These are phyloP conservation scores for Ogataea neopini DNA, from an alignment of 805 yeast species.

Conservation along the genomic window DNA sequence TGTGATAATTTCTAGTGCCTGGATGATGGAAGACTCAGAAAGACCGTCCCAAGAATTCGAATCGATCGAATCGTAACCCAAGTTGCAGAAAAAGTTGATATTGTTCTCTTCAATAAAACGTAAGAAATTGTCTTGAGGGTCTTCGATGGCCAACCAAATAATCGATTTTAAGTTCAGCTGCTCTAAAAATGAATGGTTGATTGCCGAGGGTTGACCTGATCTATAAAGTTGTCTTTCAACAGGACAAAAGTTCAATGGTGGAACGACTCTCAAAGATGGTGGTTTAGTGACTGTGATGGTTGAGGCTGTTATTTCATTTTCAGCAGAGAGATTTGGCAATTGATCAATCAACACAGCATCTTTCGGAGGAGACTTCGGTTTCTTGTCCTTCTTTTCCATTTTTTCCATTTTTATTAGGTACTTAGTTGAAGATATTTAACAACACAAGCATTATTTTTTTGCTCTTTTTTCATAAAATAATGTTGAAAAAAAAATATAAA, in stretches of 20 bases:
- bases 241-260: slow-evolving; percentile 94
- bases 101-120: slow-evolving; percentile 75
- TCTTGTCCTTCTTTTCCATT: slow-evolving; percentile 16
- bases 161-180: slow-evolving; percentile 76
- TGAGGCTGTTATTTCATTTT: slow-evolving; percentile 20
- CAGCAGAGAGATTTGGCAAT: slow-evolving; percentile 25
- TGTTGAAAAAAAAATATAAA: not conserved
- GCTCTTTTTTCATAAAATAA: not conserved
- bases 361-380: slow-evolving; percentile 18
- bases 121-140: slow-evolving; percentile 84
- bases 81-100: slow-evolving; percentile 80
- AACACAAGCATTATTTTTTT: not conserved
- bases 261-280: slow-evolving; percentile 72
- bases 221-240: slow-evolving; percentile 86
- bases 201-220: slow-evolving; percentile 93
- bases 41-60: slow-evolving; percentile 94
- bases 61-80: slow-evolving; percentile 52
- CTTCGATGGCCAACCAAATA: slow-evolving; percentile 94
- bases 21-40: slow-evolving; percentile 75
- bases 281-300: slow-evolving; percentile 44
- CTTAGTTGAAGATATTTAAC: no score
- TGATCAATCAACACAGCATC: slow-evolving; percentile 29
- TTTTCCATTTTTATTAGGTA: not conserved
- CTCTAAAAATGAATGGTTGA: slow-evolving; percentile 82
- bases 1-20: slow-evolving; percentile 75